A percentile compares a stretch with the other conserved stretches of the same genome.
Evolutionary conservation across 2,329 filamentous ascomycete species (phyloP).

Genomic region (Aurifilum marmelostoma): DNA sequence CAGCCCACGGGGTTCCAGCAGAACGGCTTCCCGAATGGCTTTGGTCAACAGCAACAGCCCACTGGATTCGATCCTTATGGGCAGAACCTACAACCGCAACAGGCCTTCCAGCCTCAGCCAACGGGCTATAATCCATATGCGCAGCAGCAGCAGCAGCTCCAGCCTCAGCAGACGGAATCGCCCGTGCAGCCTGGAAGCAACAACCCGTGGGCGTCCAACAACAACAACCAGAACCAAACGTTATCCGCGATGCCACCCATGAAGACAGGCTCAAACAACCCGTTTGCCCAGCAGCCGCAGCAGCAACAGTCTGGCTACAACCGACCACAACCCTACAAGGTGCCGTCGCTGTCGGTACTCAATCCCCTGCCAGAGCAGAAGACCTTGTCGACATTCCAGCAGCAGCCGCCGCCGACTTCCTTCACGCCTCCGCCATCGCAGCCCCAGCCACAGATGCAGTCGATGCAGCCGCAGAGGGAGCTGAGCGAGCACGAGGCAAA

Average conservation of each 20-base stretch:
- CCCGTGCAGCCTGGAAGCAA: conserved; percentile 79
- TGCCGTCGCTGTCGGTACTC: conserved; percentile 69
- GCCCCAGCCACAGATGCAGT: conserved; percentile 39
- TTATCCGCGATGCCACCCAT: conserved; percentile 74
- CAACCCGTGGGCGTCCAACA: conserved; percentile 84
- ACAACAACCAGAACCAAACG: conserved; percentile 57
- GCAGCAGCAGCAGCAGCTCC: conserved; percentile 51
- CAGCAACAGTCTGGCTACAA: conserved; percentile 56
- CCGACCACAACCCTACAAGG: conserved; percentile 61
- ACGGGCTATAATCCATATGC: conserved; percentile 60
- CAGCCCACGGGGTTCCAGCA: conserved; percentile 54
- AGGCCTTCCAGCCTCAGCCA: conserved; percentile 52
- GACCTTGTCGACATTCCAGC: conserved; percentile 64
- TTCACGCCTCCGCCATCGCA: conserved; percentile 44
- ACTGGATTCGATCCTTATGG: conserved; percentile 73
- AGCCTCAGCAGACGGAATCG: conserved; percentile 61
- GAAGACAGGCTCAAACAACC: conserved; percentile 96
- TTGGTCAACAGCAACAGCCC: conserved; percentile 65
- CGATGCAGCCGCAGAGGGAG: conserved; percentile 60
- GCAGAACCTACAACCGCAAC: conserved; percentile 50
- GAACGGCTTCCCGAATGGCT: conserved; percentile 72
- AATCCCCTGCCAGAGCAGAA: conserved; percentile 82
- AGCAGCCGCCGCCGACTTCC: conserved; percentile 51
- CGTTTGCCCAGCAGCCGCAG: conserved; percentile 69
- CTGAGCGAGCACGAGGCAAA: conserved; percentile 69